A percentile compares a stretch with the other conserved stretches of the same genome.
phyloP scores from a whole-genome alignment of 2,329 filamentous ascomycete species.

The Annulohypoxylon truncatum region DNA sequence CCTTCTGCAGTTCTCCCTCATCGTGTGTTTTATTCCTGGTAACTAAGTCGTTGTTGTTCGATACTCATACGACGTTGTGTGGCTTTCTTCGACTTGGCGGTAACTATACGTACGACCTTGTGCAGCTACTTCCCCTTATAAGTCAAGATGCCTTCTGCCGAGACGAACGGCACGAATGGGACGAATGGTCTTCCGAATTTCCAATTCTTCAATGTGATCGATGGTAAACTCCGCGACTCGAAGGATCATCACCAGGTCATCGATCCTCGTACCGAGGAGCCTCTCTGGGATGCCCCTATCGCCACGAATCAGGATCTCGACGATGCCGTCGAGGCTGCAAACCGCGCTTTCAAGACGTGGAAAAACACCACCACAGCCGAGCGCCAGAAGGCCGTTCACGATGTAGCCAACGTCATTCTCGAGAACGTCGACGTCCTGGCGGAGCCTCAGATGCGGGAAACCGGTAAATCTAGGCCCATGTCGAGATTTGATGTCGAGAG shows the following conservation, averaged over 20 bases:
- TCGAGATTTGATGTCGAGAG: constrained; percentile 55
- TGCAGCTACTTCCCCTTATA: constrained; percentile 11
- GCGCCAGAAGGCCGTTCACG: constrained; percentile 55
- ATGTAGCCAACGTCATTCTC: constrained; percentile 55
- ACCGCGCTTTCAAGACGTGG: constrained; percentile 61
- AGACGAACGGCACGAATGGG: constrained; percentile 27
- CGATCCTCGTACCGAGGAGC: constrained; percentile 59
- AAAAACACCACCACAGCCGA: constrained; percentile 57
- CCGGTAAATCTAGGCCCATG: constrained; percentile 61
- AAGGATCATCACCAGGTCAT: constrained; percentile 52
- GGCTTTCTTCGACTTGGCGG: constrained; percentile 20
- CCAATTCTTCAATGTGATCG: constrained; percentile 59
- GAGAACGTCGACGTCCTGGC: constrained; percentile 57
- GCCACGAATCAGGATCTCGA: constrained; percentile 55
- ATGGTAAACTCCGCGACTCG: constrained; percentile 54
- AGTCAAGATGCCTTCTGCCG: constrained; percentile 29
- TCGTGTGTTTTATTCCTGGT: constrained; percentile 11
- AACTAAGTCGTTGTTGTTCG: constrained; percentile 5
- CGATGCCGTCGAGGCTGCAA: constrained; percentile 59
- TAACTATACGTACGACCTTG: constrained; percentile 12
- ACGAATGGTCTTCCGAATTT: constrained; percentile 36
- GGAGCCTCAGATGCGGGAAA: constrained; percentile 60
- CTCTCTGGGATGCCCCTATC: constrained; percentile 60
- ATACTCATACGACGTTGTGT: constrained; percentile 11
- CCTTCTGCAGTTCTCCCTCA: neutral